phyloP scores from a whole-genome alignment of 768 basidiomycete genomes.

The Leccinum rimulosum region DNA sequence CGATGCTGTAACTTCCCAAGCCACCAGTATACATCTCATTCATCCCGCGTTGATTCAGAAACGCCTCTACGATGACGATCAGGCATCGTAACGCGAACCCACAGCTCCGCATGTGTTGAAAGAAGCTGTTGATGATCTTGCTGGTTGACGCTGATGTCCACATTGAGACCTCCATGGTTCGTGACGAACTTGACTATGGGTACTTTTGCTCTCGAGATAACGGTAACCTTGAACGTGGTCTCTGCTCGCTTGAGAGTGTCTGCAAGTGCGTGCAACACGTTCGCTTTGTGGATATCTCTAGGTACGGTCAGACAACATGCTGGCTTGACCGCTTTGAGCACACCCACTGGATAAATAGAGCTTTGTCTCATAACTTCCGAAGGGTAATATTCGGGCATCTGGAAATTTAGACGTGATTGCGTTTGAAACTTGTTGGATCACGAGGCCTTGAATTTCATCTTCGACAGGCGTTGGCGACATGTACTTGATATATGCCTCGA shows the following conservation, averaged over 20 bases:
- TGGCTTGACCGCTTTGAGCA: neutral
- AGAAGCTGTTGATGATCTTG: conserved; percentile 76
- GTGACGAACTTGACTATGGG: conserved; percentile 97
- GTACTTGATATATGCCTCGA: conserved; percentile 80
- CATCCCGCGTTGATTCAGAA: conserved; percentile 86
- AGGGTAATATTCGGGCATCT: conserved; percentile 80
- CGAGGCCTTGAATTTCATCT: conserved; percentile 76
- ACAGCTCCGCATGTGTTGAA: conserved; percentile 54
- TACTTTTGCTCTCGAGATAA: conserved; percentile 92
- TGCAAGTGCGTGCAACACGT: conserved; percentile 75
- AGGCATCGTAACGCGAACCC: conserved; percentile 76
- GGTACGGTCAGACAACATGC: conserved; percentile 10
- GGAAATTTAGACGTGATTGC: conserved; percentile 66
- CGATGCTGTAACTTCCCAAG: conserved; percentile 90
- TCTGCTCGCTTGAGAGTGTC: conserved; percentile 67
- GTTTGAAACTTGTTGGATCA: conserved; percentile 63
- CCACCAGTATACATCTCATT: conserved; percentile 99
- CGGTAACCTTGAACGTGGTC: conserved; percentile 77
- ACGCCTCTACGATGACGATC: conserved; percentile 87
- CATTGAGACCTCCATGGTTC: conserved; percentile 72
- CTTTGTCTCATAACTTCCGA: conserved; percentile 92
- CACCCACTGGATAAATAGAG: conserved; percentile 79
- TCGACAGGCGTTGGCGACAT: conserved; percentile 85
- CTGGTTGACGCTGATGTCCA: conserved; percentile 97
- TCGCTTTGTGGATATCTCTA: conserved; percentile 89